These are phyloP conservation scores for Plasmopara muralis DNA, from an alignment of 352 stramenopile genomes.

Conservation along the genomic window DNA sequence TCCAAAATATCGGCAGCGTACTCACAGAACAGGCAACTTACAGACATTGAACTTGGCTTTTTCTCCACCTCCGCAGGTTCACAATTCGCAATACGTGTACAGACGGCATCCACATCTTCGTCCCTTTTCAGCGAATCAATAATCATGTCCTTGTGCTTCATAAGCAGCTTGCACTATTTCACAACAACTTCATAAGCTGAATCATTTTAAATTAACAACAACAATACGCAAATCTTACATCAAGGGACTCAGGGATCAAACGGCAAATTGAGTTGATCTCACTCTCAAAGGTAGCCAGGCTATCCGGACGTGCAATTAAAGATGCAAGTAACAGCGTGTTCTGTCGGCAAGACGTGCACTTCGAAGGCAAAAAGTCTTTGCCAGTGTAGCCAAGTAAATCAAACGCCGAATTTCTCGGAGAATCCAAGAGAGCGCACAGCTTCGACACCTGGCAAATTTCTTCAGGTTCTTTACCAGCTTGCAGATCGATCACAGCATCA, in stretches of 20 bases:
- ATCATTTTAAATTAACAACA: background rate
- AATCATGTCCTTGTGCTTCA: slow-evolving; percentile 45
- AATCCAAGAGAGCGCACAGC: slow-evolving; percentile 29
- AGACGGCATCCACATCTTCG: slow-evolving; percentile 47
- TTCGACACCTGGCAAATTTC: slow-evolving; percentile 50
- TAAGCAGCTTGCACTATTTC: slow-evolving; percentile 46
- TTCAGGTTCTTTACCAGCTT: slow-evolving; percentile 52
- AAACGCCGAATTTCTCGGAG: slow-evolving; percentile 15
- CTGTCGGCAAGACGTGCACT: slow-evolving; percentile 50
- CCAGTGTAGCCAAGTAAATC: slow-evolving; percentile 44
- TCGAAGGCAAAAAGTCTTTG: slow-evolving; percentile 27
- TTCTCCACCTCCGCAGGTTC: slow-evolving; percentile 3
- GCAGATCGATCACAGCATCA: slow-evolving; percentile 35
- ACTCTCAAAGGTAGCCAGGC: slow-evolving; percentile 40
- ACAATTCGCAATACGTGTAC: slow-evolving; percentile 40
- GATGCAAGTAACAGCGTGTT: slow-evolving; percentile 52
- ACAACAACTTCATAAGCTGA: slow-evolving; percentile 2
- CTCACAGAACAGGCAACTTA: slow-evolving; percentile 74
- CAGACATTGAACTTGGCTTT: slow-evolving; percentile 35
- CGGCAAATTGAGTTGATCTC: slow-evolving; percentile 50
- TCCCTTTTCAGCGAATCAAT: slow-evolving; percentile 45
- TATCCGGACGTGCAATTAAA: slow-evolving; percentile 37
- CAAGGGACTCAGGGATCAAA: slow-evolving; percentile 45
- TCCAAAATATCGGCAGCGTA: slow-evolving; percentile 62
- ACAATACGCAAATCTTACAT: slow-evolving; percentile 14